A percentile compares a stretch with the other conserved stretches of the same genome.
Conservation (phyloP, 176 grass and related monocot genomes). For the Alopecurus myosuroides region DNA sequence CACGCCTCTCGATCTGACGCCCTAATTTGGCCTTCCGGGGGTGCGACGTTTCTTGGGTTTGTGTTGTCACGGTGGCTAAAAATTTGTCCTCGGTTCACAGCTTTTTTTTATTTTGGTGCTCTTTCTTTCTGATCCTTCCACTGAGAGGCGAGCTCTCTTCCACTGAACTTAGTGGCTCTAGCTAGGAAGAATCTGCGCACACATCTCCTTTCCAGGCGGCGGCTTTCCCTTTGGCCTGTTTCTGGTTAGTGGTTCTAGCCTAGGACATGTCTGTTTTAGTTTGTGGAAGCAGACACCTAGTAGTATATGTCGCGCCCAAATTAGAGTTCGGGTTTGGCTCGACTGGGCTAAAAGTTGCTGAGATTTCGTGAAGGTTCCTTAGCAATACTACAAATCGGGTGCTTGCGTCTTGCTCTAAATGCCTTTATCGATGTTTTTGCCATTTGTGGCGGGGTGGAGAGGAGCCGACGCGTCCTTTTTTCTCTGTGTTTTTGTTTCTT, state of each 20-base stretch:
- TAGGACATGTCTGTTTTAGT: background rate
- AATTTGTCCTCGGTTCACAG: background rate
- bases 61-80: background rate
- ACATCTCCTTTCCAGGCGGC: background rate
- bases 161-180: background rate
- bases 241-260: background rate
- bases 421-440: background rate
- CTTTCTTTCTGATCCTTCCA: slow-evolving; percentile 12
- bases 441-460: background rate
- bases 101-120: background rate
- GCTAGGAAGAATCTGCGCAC: background rate
- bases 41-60: background rate
- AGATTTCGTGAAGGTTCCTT: slow-evolving; percentile 1
- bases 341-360: background rate
- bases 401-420: background rate
- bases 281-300: background rate
- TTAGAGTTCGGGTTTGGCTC: background rate
- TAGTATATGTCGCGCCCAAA: background rate
- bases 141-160: too few species aligned
- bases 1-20: background rate
- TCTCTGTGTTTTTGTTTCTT: background rate
- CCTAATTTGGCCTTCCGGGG: background rate
- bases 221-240: background rate
- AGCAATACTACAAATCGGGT: background rate
- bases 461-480: background rate